A percentile compares a stretch with the other conserved stretches of the same genome.
These are phyloP conservation scores for Aspergillus carbonarius DNA, from an alignment of 2,329 filamentous ascomycete species.

Conservation along the genomic window DNA sequence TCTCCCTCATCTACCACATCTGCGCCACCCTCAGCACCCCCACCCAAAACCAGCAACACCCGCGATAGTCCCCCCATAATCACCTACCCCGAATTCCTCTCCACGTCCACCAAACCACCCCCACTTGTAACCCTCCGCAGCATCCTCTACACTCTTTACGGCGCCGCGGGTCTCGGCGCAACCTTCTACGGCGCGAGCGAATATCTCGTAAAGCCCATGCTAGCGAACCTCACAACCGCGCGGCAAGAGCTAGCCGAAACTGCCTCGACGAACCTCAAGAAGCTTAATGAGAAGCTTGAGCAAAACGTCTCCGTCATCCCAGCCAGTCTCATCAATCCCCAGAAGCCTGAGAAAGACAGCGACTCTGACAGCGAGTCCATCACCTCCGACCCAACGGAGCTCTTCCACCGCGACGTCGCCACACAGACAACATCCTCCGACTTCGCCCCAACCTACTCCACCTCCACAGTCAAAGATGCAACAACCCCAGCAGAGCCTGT, in stretches of 20 bases:
- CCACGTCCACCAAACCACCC: constrained; percentile 58
- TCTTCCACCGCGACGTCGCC: constrained; percentile 63
- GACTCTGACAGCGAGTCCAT: constrained; percentile 41
- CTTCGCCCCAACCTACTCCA: constrained; percentile 9
- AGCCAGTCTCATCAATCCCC: constrained; percentile 10
- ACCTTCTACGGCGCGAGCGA: constrained; percentile 59
- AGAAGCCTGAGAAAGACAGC: background rate
- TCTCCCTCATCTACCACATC: constrained; percentile 11
- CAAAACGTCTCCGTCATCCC: constrained; percentile 55
- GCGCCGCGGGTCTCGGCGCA: constrained; percentile 55
- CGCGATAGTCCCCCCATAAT: constrained; percentile 61
- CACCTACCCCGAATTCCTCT: constrained; percentile 66
- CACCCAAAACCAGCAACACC: constrained; percentile 17
- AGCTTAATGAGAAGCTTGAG: constrained; percentile 57
- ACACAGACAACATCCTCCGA: constrained; percentile 61
- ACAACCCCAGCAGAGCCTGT: constrained; percentile 21
- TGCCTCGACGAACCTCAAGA: constrained; percentile 51
- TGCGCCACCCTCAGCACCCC: constrained; percentile 12
- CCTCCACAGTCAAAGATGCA: constrained; percentile 25
- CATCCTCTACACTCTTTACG: constrained; percentile 58
- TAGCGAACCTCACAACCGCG: constrained; percentile 52
- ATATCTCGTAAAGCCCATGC: constrained; percentile 60
- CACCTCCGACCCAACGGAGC: constrained; percentile 60
- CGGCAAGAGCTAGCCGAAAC: constrained; percentile 59
- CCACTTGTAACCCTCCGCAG: constrained; percentile 60